Percentiles rank a stretch among this genome's conserved stretches.
These are phyloP conservation scores for Saccharata proteae DNA, from an alignment of 2,329 filamentous ascomycete genomes.

Conservation along the genomic window DNA sequence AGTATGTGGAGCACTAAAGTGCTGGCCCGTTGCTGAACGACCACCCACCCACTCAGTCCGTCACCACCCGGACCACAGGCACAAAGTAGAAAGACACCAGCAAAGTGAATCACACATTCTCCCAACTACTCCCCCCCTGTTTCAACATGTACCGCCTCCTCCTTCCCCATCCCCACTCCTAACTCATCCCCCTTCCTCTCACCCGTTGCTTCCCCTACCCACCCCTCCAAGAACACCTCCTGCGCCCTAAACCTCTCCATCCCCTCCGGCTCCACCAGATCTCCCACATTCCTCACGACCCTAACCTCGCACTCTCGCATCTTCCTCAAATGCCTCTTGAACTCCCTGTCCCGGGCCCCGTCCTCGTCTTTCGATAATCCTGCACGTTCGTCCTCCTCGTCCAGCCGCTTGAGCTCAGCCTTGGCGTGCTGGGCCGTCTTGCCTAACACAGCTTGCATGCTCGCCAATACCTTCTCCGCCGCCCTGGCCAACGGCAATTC, in stretches of 20 bases:
- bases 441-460: slow-evolving; percentile 77
- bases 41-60: no score
- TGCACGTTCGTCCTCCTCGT: slow-evolving; percentile 32
- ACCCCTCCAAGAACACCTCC: slow-evolving; percentile 16
- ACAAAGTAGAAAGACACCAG: no score
- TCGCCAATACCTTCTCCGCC: slow-evolving; percentile 75
- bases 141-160: slow-evolving; percentile 8
- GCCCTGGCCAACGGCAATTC: slow-evolving; percentile 76
- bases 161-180: slow-evolving; percentile 12
- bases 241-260: slow-evolving; percentile 47
- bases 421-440: slow-evolving; percentile 56
- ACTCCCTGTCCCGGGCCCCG: slow-evolving; percentile 41
- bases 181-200: slow-evolving; percentile 13
- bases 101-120: no score
- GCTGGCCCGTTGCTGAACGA: no score
- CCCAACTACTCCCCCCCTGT: not conserved
- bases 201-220: slow-evolving; percentile 10
- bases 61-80: no score
- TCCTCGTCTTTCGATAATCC: slow-evolving; percentile 30
- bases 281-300: slow-evolving; percentile 62
- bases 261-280: slow-evolving; percentile 56
- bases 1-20: no score
- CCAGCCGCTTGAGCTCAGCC: slow-evolving; percentile 43
- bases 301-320: slow-evolving; percentile 84
- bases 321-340: slow-evolving; percentile 44